These are phyloP conservation scores for Xylariales sp. DNA, from an alignment of 2,329 filamentous ascomycete genomes.

Conservation along the genomic window DNA sequence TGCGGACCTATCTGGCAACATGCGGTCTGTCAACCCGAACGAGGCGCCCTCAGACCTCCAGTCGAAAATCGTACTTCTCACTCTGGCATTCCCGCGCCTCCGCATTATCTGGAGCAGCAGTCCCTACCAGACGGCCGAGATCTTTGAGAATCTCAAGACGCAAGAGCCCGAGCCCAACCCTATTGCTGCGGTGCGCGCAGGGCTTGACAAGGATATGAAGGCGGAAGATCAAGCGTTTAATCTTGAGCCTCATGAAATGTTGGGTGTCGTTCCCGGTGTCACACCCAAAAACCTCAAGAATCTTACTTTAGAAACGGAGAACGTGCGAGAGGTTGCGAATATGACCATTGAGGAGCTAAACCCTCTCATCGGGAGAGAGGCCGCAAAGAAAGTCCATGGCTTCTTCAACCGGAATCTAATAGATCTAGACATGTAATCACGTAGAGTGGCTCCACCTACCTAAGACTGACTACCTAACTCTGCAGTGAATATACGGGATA, in stretches of 20 bases:
- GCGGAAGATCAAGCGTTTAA: slow-evolving; percentile 81
- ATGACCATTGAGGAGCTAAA: slow-evolving; percentile 80
- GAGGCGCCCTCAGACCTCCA: slow-evolving; percentile 80
- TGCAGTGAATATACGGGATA: background rate
- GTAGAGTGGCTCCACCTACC: background rate
- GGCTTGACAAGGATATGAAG: slow-evolving; percentile 73
- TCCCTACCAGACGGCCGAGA: slow-evolving; percentile 96
- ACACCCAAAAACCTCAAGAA: slow-evolving; percentile 81
- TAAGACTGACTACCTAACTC: background rate
- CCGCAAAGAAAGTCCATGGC: slow-evolving; percentile 77
- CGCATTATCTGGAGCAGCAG: slow-evolving; percentile 94
- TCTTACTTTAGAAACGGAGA: slow-evolving; percentile 78
- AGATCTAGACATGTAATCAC: slow-evolving; percentile 57
- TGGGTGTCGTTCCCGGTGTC: slow-evolving; percentile 85
- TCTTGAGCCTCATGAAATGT: slow-evolving; percentile 88
- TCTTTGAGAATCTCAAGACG: slow-evolving; percentile 93
- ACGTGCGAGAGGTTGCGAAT: slow-evolving; percentile 85
- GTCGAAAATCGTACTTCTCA: slow-evolving; percentile 90
- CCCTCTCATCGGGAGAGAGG: slow-evolving; percentile 79
- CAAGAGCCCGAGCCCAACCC: slow-evolving; percentile 92
- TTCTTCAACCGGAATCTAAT: slow-evolving; percentile 81
- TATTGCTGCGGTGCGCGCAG: slow-evolving; percentile 83
- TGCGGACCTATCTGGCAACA: slow-evolving; percentile 72
- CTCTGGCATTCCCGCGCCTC: slow-evolving; percentile 88
- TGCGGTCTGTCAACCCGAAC: slow-evolving; percentile 71